A percentile compares a stretch with the other conserved stretches of the same genome.
Evolutionary conservation across 257 asterid genomes (phyloP).

Genomic region (Solanum peruvianum): DNA sequence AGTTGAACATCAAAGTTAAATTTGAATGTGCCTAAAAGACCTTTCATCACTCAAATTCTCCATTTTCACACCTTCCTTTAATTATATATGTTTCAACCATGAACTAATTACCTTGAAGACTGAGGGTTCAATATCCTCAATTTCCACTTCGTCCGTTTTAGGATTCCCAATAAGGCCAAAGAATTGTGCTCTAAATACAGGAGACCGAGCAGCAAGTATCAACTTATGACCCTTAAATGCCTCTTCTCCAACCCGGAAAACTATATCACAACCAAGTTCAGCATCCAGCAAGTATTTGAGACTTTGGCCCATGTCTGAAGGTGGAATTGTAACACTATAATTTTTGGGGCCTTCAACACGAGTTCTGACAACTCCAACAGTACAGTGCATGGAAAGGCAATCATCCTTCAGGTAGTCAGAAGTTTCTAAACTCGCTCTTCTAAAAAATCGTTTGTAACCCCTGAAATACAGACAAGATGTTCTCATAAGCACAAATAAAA

Average conservation of each 20-base stretch:
- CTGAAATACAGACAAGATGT: constrained; percentile 31
- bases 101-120: constrained; percentile 52
- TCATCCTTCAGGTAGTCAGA: constrained; percentile 89
- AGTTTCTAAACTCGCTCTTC: constrained; percentile 59
- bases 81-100: neutral
- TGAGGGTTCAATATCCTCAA: constrained; percentile 78
- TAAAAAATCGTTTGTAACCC: constrained; percentile 90
- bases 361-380: constrained; percentile 90
- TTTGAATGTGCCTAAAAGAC: neutral
- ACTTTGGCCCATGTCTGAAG: constrained; percentile 81
- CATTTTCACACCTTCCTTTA: neutral
- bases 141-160: constrained; percentile 37
- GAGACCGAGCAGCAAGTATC: constrained; percentile 92
- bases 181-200: constrained; percentile 89
- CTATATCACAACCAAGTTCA: constrained; percentile 63
- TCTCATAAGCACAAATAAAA: neutral
- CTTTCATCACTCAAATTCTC: neutral
- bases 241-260: constrained; percentile 71
- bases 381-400: constrained; percentile 76
- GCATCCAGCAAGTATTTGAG: constrained; percentile 55
- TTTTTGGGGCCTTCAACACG: constrained; percentile 78
- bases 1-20: neutral
- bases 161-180: constrained; percentile 79
- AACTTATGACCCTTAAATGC: constrained; percentile 77
- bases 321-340: constrained; percentile 45